These are phyloP conservation scores for Psilocybe cyanescens DNA, from an alignment of 768 basidiomycete genomes.

Conservation along the genomic window DNA sequence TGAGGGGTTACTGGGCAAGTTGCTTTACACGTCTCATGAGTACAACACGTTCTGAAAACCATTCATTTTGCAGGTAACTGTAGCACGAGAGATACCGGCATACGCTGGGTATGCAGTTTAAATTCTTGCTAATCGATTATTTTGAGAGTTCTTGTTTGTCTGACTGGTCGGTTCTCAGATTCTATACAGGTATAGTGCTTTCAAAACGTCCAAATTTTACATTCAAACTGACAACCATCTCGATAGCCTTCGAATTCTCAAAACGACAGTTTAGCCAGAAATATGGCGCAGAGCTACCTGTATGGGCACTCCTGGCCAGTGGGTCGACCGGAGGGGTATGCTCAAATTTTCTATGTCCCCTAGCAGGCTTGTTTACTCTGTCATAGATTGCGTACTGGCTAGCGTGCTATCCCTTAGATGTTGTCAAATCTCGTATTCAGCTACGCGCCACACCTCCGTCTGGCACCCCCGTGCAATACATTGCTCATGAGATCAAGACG, in stretches of 20 bases:
- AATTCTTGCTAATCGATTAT: background rate
- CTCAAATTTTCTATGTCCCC: constrained; percentile 16
- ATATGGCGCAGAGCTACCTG: constrained; percentile 73
- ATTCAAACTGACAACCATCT: constrained; percentile 4
- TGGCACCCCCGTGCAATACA: constrained; percentile 78
- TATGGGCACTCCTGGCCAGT: constrained; percentile 84
- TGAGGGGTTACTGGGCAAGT: constrained; percentile 96
- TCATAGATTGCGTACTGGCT: constrained; percentile 88
- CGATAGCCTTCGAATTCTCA: constrained; percentile 82
- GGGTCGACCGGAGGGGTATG: constrained; percentile 84
- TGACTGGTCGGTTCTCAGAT: constrained; percentile 41
- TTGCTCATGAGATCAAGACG: constrained; percentile 65
- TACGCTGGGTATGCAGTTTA: constrained; percentile 76
- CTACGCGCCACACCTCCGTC: constrained; percentile 74
- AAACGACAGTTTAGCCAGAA: constrained; percentile 72
- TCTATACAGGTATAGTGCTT: constrained; percentile 61
- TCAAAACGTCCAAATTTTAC: background rate
- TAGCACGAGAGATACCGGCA: constrained; percentile 93
- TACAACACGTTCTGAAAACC: background rate
- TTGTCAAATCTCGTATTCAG: constrained; percentile 91
- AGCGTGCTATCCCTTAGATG: constrained; percentile 88
- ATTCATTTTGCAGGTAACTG: constrained; percentile 64
- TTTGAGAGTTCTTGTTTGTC: background rate
- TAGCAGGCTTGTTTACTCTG: constrained; percentile 3
- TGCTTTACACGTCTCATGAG: background rate